These are phyloP conservation scores for Kuraishia cidri DNA, from an alignment of 805 yeast species.

Conservation along the genomic window DNA sequence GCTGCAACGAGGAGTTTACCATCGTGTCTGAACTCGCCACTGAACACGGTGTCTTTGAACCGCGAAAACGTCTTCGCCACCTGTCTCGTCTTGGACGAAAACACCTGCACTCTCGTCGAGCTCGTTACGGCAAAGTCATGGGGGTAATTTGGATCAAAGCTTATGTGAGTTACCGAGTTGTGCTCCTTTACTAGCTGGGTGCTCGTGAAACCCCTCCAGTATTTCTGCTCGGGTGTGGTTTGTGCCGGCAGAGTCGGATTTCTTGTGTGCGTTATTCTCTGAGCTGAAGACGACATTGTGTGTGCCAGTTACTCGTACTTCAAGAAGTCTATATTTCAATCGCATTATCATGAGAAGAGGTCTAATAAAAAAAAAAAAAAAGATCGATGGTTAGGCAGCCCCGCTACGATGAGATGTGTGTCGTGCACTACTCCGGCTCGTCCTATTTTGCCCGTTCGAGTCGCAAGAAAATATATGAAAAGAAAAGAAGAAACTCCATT, in stretches of 20 bases:
- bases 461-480: too few relatives aligned
- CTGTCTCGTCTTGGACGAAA: constrained; percentile 90
- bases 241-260: constrained; percentile 75
- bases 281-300: constrained; percentile 67
- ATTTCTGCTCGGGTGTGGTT: constrained; percentile 87
- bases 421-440: too few relatives aligned
- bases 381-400: too few relatives aligned
- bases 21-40: constrained; percentile 86
- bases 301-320: too few relatives aligned
- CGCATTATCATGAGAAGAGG: too few relatives aligned
- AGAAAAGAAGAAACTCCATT: too few relatives aligned
- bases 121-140: constrained; percentile 92
- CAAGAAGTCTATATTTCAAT: too few relatives aligned
- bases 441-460: too few relatives aligned
- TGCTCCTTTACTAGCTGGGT: constrained; percentile 92
- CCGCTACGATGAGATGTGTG: too few relatives aligned
- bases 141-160: constrained; percentile 80
- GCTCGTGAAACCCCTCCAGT: constrained; percentile 80
- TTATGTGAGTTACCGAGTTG: constrained; percentile 81
- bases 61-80: constrained; percentile 79
- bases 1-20: constrained; percentile 91
- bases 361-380: too few relatives aligned
- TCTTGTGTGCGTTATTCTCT: constrained; percentile 55
- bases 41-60: constrained; percentile 86
- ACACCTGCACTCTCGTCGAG: constrained; percentile 84